Base-by-base conservation (phyloP, 2,329 filamentous ascomycete species). In the Fusarium tricinctum region DNA sequence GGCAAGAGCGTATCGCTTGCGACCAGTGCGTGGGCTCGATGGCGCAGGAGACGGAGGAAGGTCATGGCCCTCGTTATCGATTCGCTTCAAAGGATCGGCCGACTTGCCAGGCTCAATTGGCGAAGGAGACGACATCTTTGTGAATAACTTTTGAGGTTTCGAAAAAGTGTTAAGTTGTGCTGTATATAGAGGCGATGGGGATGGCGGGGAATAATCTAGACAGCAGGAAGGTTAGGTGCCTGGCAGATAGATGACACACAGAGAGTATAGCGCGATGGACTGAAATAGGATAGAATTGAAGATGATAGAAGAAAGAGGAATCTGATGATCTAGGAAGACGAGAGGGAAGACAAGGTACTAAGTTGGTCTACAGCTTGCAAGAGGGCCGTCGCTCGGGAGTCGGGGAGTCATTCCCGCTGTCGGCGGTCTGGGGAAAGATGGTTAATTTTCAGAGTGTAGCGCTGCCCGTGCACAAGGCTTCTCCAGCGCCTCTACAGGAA, bases 1-100 rank as follows among this genome's bases (percentile, higher is more conserved):
- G 59, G 95, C 95, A 64, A 99, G 88, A 45, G 94, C 94, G 81
- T 98, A 99, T 72, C 93, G 92, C 44, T 85, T 82, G 71, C 91
- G 89, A 68, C 93, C 94, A 77, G 90, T 92, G 77, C 91, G 88
- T 23, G 96, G 96, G 76, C 91, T 97, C 17, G 95, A 98, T 4
- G 95, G 94, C 23, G 96, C 93, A 3, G 96, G 96, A 9, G 96
- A 97, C 1, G 94, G 94, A 51, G 94, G 94, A 51, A 97, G 84
- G 75, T 94, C 85, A 81, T 97, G 92, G 42, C 93, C 93, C 75
- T 95, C 91, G 61, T 94, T 84, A 78, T 97, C 93, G 68, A 94
- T 84, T 71, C 88, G 85, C 81, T 84, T 85, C 57, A 83, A 68
- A 30, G 81, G 79, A 72, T 81, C 81, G 71, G 73, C 72, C 39